phyloP scores from a whole-genome alignment of 441 rosid species.

The Euphorbia celastroides region DNA sequence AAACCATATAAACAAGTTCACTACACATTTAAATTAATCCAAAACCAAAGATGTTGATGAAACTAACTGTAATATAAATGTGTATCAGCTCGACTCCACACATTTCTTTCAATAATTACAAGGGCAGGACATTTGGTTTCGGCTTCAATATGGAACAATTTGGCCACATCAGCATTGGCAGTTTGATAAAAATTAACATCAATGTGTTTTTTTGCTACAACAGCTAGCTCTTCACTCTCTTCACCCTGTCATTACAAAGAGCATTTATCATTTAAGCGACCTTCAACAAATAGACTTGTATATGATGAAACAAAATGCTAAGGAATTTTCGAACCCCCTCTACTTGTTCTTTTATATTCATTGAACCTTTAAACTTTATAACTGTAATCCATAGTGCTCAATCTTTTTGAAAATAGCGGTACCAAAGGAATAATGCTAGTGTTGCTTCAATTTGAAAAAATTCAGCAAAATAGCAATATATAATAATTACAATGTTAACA shows the following conservation, averaged over 20 bases:
- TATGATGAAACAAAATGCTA: not conserved
- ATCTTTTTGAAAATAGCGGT: too few relatives aligned
- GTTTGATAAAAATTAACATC: conserved; percentile 64
- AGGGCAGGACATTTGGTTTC: conserved; percentile 50
- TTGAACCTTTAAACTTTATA: too few relatives aligned
- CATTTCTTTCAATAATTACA: conserved; percentile 34
- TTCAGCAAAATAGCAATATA: too few relatives aligned
- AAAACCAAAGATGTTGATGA: not conserved
- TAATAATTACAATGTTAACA: too few relatives aligned
- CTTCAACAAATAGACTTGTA: too few relatives aligned
- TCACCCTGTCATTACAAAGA: conserved; percentile 52
- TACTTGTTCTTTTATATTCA: too few relatives aligned
- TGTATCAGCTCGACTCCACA: conserved; percentile 8
- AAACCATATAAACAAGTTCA: not conserved
- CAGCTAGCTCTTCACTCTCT: conserved; percentile 53
- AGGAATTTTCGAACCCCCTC: not conserved
- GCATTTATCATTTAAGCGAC: too few relatives aligned
- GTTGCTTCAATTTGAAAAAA: too few relatives aligned
- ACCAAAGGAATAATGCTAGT: too few relatives aligned
- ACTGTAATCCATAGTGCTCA: too few relatives aligned
- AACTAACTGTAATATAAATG: conserved; percentile 34
- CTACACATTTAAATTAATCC: not conserved
- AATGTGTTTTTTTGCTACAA: conserved; percentile 46
- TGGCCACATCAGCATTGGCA: conserved; percentile 43
- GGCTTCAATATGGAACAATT: conserved; percentile 40